Base-by-base conservation (phyloP, 2,329 filamentous ascomycete species). In the Verticillium zaregamsianum region DNA sequence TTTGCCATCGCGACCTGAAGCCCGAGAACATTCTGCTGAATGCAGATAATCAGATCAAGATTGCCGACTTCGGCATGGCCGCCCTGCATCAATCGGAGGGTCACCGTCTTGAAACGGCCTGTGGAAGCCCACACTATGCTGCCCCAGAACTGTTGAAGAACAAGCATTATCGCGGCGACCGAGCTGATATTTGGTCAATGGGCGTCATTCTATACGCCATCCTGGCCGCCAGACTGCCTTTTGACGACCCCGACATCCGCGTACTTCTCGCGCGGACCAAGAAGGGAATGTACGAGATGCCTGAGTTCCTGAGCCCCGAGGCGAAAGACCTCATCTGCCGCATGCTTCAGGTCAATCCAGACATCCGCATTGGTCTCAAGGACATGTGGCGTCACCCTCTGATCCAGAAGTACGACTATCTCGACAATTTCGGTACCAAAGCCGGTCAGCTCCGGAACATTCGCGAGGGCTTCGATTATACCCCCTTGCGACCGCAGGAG, bases 51-150 rank as follows among this genome's bases (percentile, higher is more conserved):
- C 87, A 91, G 62, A 88, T 98, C 74, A 99, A 98, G 77, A 88
- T 99, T 68, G 94, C 94, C 59, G 95, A 99, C 74, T 99, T 99
- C 74, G 94, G 95, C 52, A 97, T 99, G 93, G 95, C 95, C 55
- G 94, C 94, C 3, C 81, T 98, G 52, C 86, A 89, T 65, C 94
- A 98, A 73, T 91, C 91, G 3, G 84, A 86, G 28, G 89, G 87
- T 9, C 89, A 92, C 66, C 88, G 89, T 71, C 84, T 99, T 32
- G 90, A 86, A 61, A 98, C 95, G 1, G 92, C 94, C 5, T 99
- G 95, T 69, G 95, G 95, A 23, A 98, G 95, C 66, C 95, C 95
- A 25, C 95, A 98, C 75, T 99, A 99, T 70, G 94, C 94, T 20
- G 93, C 95, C 0, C 95, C 95, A 0, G 95, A 99, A 73, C 86